Percentiles rank a stretch among this genome's conserved stretches.
These are phyloP conservation scores for Saturnispora hagleri DNA, from an alignment of 805 yeast genomes.

Conservation along the genomic window DNA sequence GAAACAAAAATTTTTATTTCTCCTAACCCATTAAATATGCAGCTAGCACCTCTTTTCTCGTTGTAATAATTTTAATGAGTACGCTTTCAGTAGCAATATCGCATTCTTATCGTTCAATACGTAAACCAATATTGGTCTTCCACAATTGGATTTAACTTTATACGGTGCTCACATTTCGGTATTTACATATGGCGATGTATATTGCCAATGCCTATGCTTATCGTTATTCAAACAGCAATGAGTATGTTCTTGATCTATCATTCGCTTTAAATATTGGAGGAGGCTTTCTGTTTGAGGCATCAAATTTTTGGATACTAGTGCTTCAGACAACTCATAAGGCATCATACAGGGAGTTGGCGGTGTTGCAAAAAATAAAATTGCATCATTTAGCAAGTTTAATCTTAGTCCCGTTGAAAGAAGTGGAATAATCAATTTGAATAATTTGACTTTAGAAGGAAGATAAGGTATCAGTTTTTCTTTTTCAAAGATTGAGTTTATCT, in stretches of 20 bases:
- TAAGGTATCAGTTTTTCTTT: constrained; percentile 27
- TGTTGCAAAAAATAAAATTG: constrained; percentile 17
- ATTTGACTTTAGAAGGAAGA: constrained; percentile 15
- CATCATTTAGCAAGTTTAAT: constrained; percentile 18
- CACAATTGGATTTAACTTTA: background rate
- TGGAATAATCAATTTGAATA: constrained; percentile 15
- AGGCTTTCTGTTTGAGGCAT: constrained; percentile 13
- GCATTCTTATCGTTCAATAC: too few relatives aligned
- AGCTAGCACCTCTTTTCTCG: too few relatives aligned
- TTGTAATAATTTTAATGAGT: too few relatives aligned
- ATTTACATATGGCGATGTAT: background rate
- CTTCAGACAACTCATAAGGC: constrained; percentile 11
- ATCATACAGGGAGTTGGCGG: constrained; percentile 22
- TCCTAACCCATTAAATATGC: too few relatives aligned
- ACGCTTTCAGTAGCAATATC: too few relatives aligned
- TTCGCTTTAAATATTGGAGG: constrained; percentile 15
- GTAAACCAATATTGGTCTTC: too few relatives aligned
- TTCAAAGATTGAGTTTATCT: constrained; percentile 19
- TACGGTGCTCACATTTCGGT: background rate
- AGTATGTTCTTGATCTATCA: constrained; percentile 15
- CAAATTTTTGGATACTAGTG: constrained; percentile 5
- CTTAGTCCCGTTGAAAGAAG: constrained; percentile 16
- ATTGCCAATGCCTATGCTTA: constrained; percentile 7
- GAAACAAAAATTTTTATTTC: too few relatives aligned
- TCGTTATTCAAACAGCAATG: constrained; percentile 14